phyloP scores from a whole-genome alignment of 306 rosid species.

The Canavalia ensiformis region DNA sequence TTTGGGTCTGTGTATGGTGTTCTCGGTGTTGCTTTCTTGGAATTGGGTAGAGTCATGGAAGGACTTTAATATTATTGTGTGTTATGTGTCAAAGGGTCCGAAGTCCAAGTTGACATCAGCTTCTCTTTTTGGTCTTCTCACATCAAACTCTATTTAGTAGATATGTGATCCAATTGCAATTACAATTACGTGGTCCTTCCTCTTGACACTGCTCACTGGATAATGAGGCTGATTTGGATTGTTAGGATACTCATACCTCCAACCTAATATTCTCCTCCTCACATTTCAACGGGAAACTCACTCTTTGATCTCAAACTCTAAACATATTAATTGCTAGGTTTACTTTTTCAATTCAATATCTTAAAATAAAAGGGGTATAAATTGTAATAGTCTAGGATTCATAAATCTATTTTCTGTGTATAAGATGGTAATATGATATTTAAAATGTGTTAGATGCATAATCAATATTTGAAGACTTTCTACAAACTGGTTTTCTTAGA shows the following conservation, averaged over 20 bases:
- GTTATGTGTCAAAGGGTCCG: slow-evolving; percentile 42
- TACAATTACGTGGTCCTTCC: slow-evolving; percentile 38
- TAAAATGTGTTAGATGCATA: background rate
- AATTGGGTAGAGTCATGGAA: slow-evolving; percentile 26
- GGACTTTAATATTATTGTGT: slow-evolving; percentile 44
- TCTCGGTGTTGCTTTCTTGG: slow-evolving; percentile 49
- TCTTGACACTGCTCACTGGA: slow-evolving; percentile 14
- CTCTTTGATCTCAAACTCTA: background rate
- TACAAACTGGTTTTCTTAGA: background rate
- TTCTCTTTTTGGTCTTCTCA: slow-evolving; percentile 45
- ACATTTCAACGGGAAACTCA: slow-evolving; percentile 31
- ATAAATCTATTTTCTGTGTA: background rate
- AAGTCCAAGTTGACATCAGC: slow-evolving; percentile 53
- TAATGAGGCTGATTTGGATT: slow-evolving; percentile 17
- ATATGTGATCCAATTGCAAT: slow-evolving; percentile 9
- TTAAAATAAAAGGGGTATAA: background rate
- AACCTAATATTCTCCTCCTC: background rate
- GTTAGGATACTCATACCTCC: slow-evolving; percentile 25
- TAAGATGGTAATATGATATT: slow-evolving; percentile 31
- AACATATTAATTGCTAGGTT: background rate
- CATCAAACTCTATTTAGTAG: slow-evolving; percentile 32
- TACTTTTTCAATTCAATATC: background rate
- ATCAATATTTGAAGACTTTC: slow-evolving; percentile 17
- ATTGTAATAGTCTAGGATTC: slow-evolving; percentile 4
- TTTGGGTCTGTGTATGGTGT: slow-evolving; percentile 33